Evolutionary conservation across 2,329 filamentous ascomycete species (phyloP).

Genomic region (Aspergillus japonicus): DNA sequence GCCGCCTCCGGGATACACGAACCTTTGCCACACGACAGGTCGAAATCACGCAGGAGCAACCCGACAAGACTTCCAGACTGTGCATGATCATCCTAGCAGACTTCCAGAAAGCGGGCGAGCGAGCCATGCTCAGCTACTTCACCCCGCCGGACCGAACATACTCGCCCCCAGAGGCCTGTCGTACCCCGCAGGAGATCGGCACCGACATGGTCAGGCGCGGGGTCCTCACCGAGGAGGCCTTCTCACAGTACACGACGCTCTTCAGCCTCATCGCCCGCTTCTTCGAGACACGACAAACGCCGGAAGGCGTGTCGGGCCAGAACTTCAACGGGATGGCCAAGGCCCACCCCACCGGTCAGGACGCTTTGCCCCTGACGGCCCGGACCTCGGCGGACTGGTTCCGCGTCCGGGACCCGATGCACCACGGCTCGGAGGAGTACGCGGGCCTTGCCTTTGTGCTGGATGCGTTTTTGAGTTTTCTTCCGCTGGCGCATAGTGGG

Average conservation of each 20-base stretch:
- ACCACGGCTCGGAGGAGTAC: neutral
- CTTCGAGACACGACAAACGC: slow-evolving; percentile 5
- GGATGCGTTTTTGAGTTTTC: slow-evolving; percentile 12
- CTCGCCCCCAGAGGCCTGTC: neutral
- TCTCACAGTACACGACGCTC: neutral
- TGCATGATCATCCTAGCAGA: neutral
- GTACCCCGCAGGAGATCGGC: neutral
- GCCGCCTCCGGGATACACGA: slow-evolving; percentile 1
- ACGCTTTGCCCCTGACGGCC: neutral
- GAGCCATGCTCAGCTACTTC: neutral
- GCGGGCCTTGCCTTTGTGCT: slow-evolving; percentile 5
- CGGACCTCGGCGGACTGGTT: slow-evolving; percentile 11
- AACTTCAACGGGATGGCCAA: slow-evolving; percentile 9
- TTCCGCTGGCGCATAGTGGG: slow-evolving; percentile 29
- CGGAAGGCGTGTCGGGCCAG: slow-evolving; percentile 5
- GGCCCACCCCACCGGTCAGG: neutral
- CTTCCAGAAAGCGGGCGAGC: slow-evolving; percentile 5
- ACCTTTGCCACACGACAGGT: slow-evolving; percentile 9
- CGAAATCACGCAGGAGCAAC: neutral
- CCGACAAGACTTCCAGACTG: no score
- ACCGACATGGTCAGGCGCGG: neutral
- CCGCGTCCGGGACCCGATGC: slow-evolving; percentile 1
- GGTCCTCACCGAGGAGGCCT: neutral
- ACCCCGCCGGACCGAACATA: neutral
- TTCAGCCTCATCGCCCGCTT: slow-evolving; percentile 2